Percentiles rank a stretch among this genome's conserved stretches.
Evolutionary conservation across 176 grass and related monocot species (phyloP).

Genomic region (Alloteropsis semialata): DNA sequence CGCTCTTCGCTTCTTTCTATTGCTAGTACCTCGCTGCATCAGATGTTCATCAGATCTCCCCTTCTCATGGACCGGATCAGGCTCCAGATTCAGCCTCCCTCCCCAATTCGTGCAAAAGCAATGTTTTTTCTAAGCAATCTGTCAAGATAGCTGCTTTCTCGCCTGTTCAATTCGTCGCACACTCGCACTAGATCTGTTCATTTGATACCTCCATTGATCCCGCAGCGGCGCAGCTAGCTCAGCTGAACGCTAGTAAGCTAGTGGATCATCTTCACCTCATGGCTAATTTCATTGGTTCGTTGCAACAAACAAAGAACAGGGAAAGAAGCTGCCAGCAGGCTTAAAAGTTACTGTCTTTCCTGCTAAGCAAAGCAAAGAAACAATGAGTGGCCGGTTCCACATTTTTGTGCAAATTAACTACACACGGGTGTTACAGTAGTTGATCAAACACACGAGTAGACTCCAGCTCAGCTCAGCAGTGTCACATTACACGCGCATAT

Average conservation of each 20-base stretch:
- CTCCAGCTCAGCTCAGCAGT: not conserved
- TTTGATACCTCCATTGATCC: not conserved
- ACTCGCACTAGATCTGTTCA: not conserved
- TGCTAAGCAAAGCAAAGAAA: slow-evolving; percentile 18
- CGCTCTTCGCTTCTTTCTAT: not conserved
- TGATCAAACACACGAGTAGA: not conserved
- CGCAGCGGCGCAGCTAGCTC: not conserved
- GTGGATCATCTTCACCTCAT: not conserved
- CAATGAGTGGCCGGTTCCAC: not conserved
- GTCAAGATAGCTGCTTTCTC: not conserved
- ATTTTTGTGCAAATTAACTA: not conserved
- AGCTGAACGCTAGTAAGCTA: not conserved
- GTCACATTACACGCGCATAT: not conserved
- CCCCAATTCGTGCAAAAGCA: not conserved
- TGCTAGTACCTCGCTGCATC: not conserved
- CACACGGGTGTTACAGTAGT: not conserved
- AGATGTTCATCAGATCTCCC: not conserved
- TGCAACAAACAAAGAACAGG: not conserved
- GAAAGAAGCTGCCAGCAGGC: not conserved
- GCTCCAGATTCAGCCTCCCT: not conserved
- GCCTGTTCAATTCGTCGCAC: not conserved
- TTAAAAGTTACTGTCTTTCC: not conserved
- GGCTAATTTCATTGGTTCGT: not conserved
- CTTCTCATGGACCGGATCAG: not conserved
- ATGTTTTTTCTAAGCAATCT: not conserved